phyloP scores from a whole-genome alignment of 73 alveolate species.

The Tetrahymena malaccensis region DNA sequence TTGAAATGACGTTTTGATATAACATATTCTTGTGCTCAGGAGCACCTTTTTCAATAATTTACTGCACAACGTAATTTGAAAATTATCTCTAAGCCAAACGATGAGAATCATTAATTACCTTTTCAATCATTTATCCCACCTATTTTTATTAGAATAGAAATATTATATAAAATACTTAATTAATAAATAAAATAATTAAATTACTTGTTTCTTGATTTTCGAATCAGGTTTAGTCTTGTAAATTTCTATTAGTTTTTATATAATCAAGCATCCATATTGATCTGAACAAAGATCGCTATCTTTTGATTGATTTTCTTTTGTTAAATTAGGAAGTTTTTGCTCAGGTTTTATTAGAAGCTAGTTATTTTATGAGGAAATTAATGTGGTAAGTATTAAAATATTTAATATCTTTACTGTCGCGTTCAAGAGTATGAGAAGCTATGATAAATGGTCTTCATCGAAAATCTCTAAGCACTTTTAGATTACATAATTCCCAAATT shows the following conservation, averaged over 20 bases:
- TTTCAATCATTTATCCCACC: constrained; percentile 9
- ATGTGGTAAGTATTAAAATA: not conserved
- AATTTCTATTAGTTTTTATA: constrained; percentile 22
- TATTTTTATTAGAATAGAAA: not conserved
- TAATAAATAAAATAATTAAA: not conserved
- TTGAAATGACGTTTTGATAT: constrained; percentile 8
- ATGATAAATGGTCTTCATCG: constrained; percentile 3
- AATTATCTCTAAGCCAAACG: constrained; percentile 35
- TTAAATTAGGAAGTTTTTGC: not conserved
- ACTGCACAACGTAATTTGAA: constrained; percentile 23
- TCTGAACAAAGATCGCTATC: constrained; percentile 27
- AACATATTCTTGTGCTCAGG: constrained; percentile 17
- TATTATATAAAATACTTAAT: not conserved
- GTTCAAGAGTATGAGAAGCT: not conserved
- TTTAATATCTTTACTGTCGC: not conserved
- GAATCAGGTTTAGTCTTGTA: not conserved
- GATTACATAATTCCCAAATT: constrained; percentile 12
- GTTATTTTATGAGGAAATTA: not conserved
- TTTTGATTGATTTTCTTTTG: not conserved
- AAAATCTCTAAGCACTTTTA: constrained; percentile 23
- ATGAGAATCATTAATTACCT: constrained; percentile 14
- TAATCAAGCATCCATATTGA: constrained; percentile 33
- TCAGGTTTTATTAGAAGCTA: not conserved
- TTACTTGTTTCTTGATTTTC: not conserved
- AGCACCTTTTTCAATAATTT: constrained; percentile 32